phyloP scores from a whole-genome alignment of 768 basidiomycete species.

The Cyclocybe aegerita region DNA sequence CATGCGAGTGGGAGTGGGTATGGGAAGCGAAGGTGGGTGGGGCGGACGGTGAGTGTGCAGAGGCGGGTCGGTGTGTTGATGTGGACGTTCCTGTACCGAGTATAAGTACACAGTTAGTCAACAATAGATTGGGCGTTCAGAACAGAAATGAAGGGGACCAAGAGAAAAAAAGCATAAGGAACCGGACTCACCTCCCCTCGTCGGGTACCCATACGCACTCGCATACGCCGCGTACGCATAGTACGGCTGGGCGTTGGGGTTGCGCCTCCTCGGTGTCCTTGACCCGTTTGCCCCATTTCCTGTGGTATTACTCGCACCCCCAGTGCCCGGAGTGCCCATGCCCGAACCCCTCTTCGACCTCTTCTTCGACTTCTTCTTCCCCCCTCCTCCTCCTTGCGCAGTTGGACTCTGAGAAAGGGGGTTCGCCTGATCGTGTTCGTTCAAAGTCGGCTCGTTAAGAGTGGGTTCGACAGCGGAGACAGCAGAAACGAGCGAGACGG shows the following conservation, averaged over 20 bases:
- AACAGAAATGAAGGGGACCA: not conserved
- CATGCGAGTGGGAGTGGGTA: no score
- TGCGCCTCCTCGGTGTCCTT: conserved; percentile 7
- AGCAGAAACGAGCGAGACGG: no score
- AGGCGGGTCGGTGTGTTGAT: not conserved
- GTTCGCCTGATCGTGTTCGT: no score
- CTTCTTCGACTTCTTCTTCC: conserved; percentile 5
- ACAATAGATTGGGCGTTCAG: not conserved
- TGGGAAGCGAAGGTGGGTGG: not conserved
- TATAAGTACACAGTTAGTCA: no score
- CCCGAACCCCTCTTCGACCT: conserved; percentile 1
- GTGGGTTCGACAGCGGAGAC: no score
- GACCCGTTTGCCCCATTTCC: not conserved
- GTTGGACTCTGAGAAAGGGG: no score
- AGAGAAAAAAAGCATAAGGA: not conserved
- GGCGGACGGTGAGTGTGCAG: not conserved
- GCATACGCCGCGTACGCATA: conserved; percentile 16
- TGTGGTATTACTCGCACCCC: conserved; percentile 1
- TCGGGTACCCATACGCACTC: conserved; percentile 12
- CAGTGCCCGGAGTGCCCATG: not conserved
- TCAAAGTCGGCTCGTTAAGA: no score
- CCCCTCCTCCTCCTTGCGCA: no score
- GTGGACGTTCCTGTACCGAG: not conserved
- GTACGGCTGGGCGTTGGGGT: conserved; percentile 23
- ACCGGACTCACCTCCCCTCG: conserved; percentile 1